phyloP scores from a whole-genome alignment of 202 grass and related monocot genomes.

The Miscanthus sacchariflorus region DNA sequence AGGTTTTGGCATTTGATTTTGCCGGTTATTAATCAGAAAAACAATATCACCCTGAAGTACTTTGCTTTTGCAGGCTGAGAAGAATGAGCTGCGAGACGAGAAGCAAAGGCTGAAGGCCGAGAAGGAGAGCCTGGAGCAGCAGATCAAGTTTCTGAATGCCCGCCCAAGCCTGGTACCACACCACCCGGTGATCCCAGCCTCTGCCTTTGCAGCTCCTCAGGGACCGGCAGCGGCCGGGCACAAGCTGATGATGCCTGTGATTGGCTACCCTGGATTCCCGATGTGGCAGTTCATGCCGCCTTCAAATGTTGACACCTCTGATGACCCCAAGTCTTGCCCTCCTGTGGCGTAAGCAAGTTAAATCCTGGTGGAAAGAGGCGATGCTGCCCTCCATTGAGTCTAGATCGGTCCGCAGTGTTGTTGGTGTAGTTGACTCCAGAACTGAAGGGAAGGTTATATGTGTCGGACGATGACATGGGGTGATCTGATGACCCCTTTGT shows the following conservation, averaged over 20 bases:
- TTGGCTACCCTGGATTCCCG: constrained; percentile 88
- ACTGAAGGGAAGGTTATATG: constrained; percentile 32
- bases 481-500: constrained; percentile 48
- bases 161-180: constrained; percentile 67
- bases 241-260: constrained; percentile 94
- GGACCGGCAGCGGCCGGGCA: constrained; percentile 64
- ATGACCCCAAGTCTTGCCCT: constrained; percentile 85
- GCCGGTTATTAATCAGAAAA: background rate
- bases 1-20: background rate
- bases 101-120: constrained; percentile 96
- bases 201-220: constrained; percentile 59
- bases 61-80: constrained; percentile 76
- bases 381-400: constrained; percentile 44
- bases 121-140: constrained; percentile 94
- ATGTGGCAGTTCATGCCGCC: constrained; percentile 99
- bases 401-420: constrained; percentile 28
- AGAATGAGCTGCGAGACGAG: constrained; percentile 95
- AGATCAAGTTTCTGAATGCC: constrained; percentile 88
- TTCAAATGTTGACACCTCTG: constrained; percentile 91
- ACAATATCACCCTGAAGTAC: constrained; percentile 4
- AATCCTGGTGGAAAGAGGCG: constrained; percentile 40
- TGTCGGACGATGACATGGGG: constrained; percentile 27
- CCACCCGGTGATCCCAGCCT: constrained; percentile 72
- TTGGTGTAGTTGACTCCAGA: constrained; percentile 48
- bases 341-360: constrained; percentile 70